A percentile compares a stretch with the other conserved stretches of the same genome.
Evolutionary conservation across 352 stramenopile genomes (phyloP).

Genomic region (Globisporangium perplexum): DNA sequence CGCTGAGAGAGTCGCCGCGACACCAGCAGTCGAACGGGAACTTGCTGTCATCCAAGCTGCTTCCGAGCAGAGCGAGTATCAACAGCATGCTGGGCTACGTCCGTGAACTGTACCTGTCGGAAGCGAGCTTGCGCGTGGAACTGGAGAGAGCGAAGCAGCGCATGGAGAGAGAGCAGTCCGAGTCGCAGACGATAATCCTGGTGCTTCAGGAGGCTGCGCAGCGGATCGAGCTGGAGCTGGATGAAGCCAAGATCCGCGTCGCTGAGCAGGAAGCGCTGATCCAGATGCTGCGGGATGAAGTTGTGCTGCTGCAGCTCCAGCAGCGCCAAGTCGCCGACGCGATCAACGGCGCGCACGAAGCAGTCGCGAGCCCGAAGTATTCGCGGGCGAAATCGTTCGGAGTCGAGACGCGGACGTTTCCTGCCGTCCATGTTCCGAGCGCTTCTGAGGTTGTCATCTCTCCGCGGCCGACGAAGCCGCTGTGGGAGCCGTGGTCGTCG

Average conservation of each 20-base stretch:
- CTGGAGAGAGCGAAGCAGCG: slow-evolving; percentile 48
- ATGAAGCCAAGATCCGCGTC: slow-evolving; percentile 23
- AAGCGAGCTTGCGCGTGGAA: slow-evolving; percentile 52
- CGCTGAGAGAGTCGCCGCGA: slow-evolving; percentile 5
- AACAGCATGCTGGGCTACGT: slow-evolving; percentile 76
- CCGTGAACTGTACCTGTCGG: slow-evolving; percentile 61
- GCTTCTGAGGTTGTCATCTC: slow-evolving; percentile 10
- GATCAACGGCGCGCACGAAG: background rate
- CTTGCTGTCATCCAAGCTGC: slow-evolving; percentile 45
- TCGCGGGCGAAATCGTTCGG: background rate
- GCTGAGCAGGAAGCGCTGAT: slow-evolving; percentile 43
- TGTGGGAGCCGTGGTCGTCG: slow-evolving; percentile 44
- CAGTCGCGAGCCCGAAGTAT: background rate
- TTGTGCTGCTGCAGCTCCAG: slow-evolving; percentile 19
- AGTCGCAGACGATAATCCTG: slow-evolving; percentile 25
- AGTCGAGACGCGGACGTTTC: background rate
- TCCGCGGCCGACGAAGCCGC: slow-evolving; percentile 24
- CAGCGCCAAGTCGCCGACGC: slow-evolving; percentile 5
- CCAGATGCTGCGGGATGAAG: slow-evolving; percentile 26
- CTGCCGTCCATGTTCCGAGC: background rate
- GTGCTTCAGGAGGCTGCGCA: slow-evolving; percentile 32
- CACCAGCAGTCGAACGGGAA: slow-evolving; percentile 19
- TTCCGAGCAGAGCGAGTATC: slow-evolving; percentile 50
- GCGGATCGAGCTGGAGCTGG: slow-evolving; percentile 27
- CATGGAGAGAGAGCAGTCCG: slow-evolving; percentile 39